Percentiles rank a stretch among this genome's conserved stretches.
Conservation (phyloP, 208 protist species). For the Leishmania gerbilli region DNA sequence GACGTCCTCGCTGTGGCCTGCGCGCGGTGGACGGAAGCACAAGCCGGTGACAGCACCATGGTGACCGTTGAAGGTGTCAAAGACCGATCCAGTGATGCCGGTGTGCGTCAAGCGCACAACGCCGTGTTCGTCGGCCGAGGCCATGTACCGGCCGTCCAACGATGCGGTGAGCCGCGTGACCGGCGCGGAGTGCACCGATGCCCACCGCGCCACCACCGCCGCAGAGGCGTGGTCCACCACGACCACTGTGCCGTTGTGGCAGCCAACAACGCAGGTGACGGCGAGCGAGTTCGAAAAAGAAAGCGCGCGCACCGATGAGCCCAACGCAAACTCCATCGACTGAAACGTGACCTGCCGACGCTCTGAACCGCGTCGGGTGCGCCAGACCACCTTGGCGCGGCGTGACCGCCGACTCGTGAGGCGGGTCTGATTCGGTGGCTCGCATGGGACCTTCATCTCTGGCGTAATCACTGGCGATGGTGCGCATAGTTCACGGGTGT, state of each 20-base stretch:
- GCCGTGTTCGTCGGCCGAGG: constrained; percentile 75
- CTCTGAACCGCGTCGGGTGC: constrained; percentile 15
- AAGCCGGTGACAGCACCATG: constrained; percentile 52
- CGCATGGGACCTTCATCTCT: constrained; percentile 1
- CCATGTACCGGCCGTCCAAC: constrained; percentile 69
- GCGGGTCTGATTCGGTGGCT: not conserved
- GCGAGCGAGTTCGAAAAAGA: constrained; percentile 67
- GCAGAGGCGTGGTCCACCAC: constrained; percentile 70
- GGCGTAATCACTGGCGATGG: constrained; percentile 12
- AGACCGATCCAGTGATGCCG: constrained; percentile 56
- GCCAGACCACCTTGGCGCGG: constrained; percentile 1
- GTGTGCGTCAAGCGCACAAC: constrained; percentile 59
- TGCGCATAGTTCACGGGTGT: constrained; percentile 33
- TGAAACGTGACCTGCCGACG: constrained; percentile 21
- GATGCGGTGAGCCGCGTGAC: constrained; percentile 62
- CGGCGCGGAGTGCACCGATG: constrained; percentile 56
- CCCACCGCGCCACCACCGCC: constrained; percentile 38
- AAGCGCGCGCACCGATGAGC: constrained; percentile 55
- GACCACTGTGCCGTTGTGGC: constrained; percentile 55
- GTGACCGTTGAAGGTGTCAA: constrained; percentile 72
- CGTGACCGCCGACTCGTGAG: not conserved
- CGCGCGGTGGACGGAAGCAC: constrained; percentile 35
- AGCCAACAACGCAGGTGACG: constrained; percentile 75
- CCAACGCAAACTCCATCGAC: constrained; percentile 17
- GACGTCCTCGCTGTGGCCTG: constrained; percentile 4